Percentiles rank a stretch among this genome's conserved stretches.
phyloP scores from a whole-genome alignment of 2,329 filamentous ascomycete genomes.

The Sordariomycetes sp. region DNA sequence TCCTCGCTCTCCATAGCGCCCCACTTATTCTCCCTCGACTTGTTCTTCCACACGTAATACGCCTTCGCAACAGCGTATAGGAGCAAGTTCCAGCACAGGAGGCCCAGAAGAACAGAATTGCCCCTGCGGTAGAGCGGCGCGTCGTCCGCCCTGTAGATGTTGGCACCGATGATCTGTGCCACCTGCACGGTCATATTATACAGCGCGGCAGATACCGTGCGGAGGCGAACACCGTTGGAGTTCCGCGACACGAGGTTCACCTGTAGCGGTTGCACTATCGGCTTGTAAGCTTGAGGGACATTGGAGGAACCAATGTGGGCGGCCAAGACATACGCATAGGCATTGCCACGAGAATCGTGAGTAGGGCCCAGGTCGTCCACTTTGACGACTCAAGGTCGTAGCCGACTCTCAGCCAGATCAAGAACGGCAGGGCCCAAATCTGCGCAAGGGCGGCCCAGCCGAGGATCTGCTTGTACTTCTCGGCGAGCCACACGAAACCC shows the following conservation, averaged over 20 bases:
- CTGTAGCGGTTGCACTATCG: constrained; percentile 35
- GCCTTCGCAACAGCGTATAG: constrained; percentile 38
- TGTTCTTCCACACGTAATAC: constrained; percentile 41
- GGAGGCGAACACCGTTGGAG: constrained; percentile 44
- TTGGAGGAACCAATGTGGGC: constrained; percentile 4
- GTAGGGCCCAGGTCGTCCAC: constrained; percentile 22
- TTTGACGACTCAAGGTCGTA: constrained; percentile 14
- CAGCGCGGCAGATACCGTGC: constrained; percentile 45
- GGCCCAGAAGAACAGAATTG: constrained; percentile 33
- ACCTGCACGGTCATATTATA: constrained; percentile 38
- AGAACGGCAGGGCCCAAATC: constrained; percentile 43
- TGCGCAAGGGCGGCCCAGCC: constrained; percentile 31
- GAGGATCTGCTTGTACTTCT: constrained; percentile 27
- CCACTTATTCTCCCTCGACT: constrained; percentile 31
- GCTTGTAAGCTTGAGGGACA: not conserved
- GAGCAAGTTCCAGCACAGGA: constrained; percentile 35
- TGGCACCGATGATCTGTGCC: constrained; percentile 26
- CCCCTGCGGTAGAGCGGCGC: constrained; percentile 29
- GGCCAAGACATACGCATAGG: constrained; percentile 15
- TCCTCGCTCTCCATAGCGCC: constrained; percentile 31
- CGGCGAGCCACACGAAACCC: constrained; percentile 32
- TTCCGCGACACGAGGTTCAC: constrained; percentile 49
- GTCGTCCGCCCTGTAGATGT: constrained; percentile 37
- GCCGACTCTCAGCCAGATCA: constrained; percentile 31
- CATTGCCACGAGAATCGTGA: constrained; percentile 21